phyloP scores from a whole-genome alignment of 177 flowering plant species.

The Viscum album region DNA sequence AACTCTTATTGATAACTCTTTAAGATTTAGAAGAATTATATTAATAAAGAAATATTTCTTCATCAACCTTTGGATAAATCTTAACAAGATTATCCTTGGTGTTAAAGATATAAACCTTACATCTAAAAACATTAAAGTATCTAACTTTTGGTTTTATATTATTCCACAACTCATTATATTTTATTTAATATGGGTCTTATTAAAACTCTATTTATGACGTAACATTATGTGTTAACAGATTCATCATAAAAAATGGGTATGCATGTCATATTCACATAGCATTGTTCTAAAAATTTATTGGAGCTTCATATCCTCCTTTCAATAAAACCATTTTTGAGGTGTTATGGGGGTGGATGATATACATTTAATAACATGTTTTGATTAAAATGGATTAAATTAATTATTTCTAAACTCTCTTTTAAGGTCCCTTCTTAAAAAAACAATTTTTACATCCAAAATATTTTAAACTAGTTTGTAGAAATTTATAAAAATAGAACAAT shows the following conservation, averaged over 20 bases:
- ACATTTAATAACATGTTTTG: neutral
- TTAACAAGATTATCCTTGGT: neutral
- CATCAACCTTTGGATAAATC: neutral
- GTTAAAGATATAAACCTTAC: neutral
- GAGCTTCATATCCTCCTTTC: neutral
- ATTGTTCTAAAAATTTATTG: neutral
- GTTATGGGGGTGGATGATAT: neutral
- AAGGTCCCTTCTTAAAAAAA: neutral
- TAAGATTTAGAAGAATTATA: neutral
- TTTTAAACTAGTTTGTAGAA: neutral
- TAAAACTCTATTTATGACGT: neutral
- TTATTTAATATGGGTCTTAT: neutral
- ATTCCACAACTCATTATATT: neutral
- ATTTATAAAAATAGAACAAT: too few species aligned
- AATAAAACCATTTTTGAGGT: neutral
- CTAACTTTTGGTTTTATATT: neutral
- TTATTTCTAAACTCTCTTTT: neutral
- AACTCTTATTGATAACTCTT: neutral
- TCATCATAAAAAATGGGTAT: neutral
- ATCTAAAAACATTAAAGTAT: neutral
- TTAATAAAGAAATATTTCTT: neutral
- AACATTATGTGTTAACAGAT: neutral
- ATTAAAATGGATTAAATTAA: too few species aligned
- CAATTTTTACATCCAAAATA: too few species aligned
- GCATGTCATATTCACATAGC: neutral